phyloP scores from a whole-genome alignment of 352 stramenopile species.

The Thraustochytrium sp. region DNA sequence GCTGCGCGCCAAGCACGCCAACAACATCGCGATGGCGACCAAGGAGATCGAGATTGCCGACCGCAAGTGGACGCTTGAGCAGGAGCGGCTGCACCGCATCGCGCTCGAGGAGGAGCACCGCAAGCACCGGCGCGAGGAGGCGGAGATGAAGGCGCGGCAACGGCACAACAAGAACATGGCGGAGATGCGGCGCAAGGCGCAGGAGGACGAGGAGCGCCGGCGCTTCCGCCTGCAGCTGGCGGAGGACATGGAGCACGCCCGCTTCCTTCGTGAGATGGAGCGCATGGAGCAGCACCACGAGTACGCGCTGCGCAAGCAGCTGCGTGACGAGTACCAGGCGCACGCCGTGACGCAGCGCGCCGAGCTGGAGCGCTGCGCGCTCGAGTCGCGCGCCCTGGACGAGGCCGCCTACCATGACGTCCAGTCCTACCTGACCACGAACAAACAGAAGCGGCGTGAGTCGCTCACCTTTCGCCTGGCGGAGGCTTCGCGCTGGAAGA shows the following conservation, averaged over 20 bases:
- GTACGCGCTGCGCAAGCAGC: background rate
- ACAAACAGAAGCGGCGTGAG: background rate
- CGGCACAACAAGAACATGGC: background rate
- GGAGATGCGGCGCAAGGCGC: background rate
- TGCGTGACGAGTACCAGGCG: background rate
- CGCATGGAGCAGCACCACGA: background rate
- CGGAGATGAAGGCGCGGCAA: background rate
- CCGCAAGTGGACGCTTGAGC: background rate
- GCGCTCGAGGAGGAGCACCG: background rate
- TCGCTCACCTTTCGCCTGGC: background rate
- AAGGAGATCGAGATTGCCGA: constrained; percentile 11
- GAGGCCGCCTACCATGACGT: constrained; percentile 28
- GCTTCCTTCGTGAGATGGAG: background rate
- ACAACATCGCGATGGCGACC: background rate
- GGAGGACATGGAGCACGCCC: constrained; percentile 16
- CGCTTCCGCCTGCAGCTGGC: background rate
- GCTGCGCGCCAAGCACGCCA: background rate
- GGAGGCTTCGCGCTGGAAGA: background rate
- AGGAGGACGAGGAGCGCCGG: background rate
- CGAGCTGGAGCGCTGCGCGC: background rate
- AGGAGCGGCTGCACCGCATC: constrained; percentile 16
- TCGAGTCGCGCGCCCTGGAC: constrained; percentile 2
- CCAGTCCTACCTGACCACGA: background rate
- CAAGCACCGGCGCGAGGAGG: background rate
- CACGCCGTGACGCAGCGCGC: background rate